Evolutionary conservation across 352 stramenopile species (phyloP), one percentile per base, ranked within the genome.

Genomic region (Phytophthora vignae): DNA sequence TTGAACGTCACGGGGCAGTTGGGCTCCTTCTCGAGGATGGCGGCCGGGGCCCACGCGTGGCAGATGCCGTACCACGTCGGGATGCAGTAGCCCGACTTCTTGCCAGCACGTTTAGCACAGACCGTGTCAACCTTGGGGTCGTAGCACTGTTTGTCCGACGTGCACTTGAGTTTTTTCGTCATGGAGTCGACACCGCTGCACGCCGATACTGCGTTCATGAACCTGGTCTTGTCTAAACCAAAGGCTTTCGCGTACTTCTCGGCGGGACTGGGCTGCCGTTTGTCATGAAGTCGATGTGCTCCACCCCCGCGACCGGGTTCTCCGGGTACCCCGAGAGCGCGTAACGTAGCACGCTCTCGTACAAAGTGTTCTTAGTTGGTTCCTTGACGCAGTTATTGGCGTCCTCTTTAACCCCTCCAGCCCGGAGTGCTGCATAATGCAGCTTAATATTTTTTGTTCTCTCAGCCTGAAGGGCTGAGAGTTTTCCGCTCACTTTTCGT

Each of bases 241-340:
- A 84, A 85, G 0, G 72, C 79, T 2, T 38, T 76, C 8, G 79
- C 79, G 53, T 86, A 86, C 61, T 86, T 85, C 61, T 73, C 66
- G 25, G 77, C 64, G 12, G 77, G 56, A 49, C 78, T 86, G 0
- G 62, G 57, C 22, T 77, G 50, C 2, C 55, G 40, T 1, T 55
- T n/a, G 14, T 52, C n/a, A n/a, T n/a, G n/a, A n/a, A n/a, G n/a
- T n/a, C n/a, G n/a, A n/a, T n/a, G n/a, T n/a, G n/a, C n/a, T n/a
- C n/a, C n/a, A n/a, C n/a, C n/a, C n/a, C n/a, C n/a, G n/a, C n/a
- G n/a, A n/a, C n/a, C n/a, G n/a, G n/a, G n/a, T n/a, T n/a, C n/a
- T n/a, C n/a, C n/a, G n/a, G n/a, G n/a, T n/a, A n/a, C n/a, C n/a
- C n/a, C n/a, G n/a, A n/a, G n/a, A n/a, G n/a, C n/a, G n/a, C n/a